Evolutionary conservation across 768 basidiomycete genomes (phyloP), one percentile per base, ranked within the genome.

Genomic region (Lentinula aciculospora): DNA sequence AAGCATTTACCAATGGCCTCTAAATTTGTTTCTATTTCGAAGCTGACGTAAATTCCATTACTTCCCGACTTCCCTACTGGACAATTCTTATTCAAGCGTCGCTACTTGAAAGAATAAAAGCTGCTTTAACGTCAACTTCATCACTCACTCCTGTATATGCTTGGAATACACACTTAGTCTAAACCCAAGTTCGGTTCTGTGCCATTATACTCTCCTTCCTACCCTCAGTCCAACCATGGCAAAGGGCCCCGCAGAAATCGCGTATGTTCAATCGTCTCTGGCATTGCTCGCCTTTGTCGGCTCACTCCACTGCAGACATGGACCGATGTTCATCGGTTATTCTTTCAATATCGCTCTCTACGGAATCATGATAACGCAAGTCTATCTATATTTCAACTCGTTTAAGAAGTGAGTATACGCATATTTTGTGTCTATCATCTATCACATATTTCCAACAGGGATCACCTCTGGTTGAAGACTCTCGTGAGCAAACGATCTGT

Each of bases 301-400:
- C 25, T 61, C 29, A 28, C 34, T 57, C 21, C 28, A 39, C 9
- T 47, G 17, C 47, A 82, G 81, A 4, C 77, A 78, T 63, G 77
- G 78, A 27, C 77, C 77, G 12, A 77, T 80, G 67, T 70, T 80
- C 61, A 73, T 81, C 44, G 79, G 78, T n/a, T 71, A 74, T 56
- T 63, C 72, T 13, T 63, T 81, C 66, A 81, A 80, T 58, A 64
- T 79, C 21, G 54, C 79, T 13, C 69, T 81, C 9, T 79, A 77
- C 58, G 80, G 79, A 1, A 75, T 81, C 44, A 79, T 79, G 74
- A 73, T 77, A 47, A 73, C 72, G 0, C 76, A 84, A 65, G 67
- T 74, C 9, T 76, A 77, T 58, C 37, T 82, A 4, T 82, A 83
- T 65, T 77, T 71, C 62, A 73, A 69, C 45, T 69, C 73, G 0